Evolutionary conservation across 352 stramenopile genomes (phyloP), one percentile per base, ranked within the genome.

Genomic region (Pythium coloratum): DNA sequence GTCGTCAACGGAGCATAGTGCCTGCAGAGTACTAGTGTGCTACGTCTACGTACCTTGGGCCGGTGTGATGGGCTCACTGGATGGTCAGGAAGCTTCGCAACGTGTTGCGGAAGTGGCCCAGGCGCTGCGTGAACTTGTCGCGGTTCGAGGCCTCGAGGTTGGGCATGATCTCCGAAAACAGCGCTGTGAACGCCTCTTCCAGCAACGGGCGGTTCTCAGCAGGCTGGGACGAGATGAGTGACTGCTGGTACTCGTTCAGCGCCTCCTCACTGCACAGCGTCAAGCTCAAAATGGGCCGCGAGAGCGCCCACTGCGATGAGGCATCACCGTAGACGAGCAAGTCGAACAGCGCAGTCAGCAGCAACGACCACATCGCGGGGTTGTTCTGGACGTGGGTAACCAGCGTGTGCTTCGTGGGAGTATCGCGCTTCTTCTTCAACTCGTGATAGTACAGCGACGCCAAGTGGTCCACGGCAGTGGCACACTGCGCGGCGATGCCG

Each of bases 291-390:
- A 99, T 99, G 16, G 97, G 97, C 54, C 97, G 82, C 54, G 98
- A 99, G 9, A 99, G 82, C 36, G 97, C 95, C 97, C 97, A 99
- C 72, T 99, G 97, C 64, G 98, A 98, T 57, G 96, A 96, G 40
- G 96, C 93, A 54, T 97, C 91, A 32, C 96, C 96, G 73, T 99
- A 99, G 20, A 99, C 84, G 28, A 99, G 75, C 55, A 98, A 91
- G 64, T 99, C 98, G 76, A 99, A 98, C 33, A 99, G 80, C 36
- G 97, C 98, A 18, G 88, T 81, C 64, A 95, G 26, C 16, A 96
- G 60, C 28, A 80, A 83, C 40, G 86, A 89, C 86, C 88, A 98
- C 71, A 99, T 90, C 65, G 90, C 97, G 26, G 96, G 96, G 34
- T 98, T 97, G 28, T 82, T 86, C 55, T 92, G 80, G 24, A 98